phyloP scores from a whole-genome alignment of 2,329 filamentous ascomycete genomes.

The Beauveria rudraprayagi region DNA sequence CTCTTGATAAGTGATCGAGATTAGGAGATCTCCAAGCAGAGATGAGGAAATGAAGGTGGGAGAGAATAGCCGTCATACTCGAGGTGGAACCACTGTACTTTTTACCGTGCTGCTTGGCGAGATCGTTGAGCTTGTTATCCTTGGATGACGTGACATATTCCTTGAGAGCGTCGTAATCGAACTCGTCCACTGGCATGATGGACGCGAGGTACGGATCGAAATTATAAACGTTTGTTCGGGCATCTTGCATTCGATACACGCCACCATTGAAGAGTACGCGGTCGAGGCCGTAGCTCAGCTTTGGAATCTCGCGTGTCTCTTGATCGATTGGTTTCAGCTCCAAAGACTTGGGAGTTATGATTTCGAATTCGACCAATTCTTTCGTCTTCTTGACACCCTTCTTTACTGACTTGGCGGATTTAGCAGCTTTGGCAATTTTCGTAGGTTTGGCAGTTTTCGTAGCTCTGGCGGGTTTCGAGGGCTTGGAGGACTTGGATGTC shows the following conservation, averaged over 20 bases:
- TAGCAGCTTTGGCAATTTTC: neutral
- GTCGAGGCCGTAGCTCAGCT: constrained; percentile 67
- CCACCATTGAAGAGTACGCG: constrained; percentile 93
- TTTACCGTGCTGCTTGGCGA: constrained; percentile 58
- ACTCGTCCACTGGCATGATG: constrained; percentile 89
- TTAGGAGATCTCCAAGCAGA: constrained; percentile 75
- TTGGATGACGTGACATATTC: constrained; percentile 87
- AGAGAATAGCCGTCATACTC: constrained; percentile 82
- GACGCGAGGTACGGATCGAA: constrained; percentile 90
- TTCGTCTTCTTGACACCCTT: neutral
- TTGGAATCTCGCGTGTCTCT: constrained; percentile 40
- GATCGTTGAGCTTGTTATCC: constrained; percentile 61
- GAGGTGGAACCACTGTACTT: constrained; percentile 94
- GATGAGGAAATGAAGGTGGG: constrained; percentile 88
- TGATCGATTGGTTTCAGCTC: constrained; percentile 25
- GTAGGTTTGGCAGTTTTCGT: too few relatives aligned
- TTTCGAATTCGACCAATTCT: constrained; percentile 20
- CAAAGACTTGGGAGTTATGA: constrained; percentile 20
- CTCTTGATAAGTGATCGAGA: constrained; percentile 54
- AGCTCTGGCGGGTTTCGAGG: too few relatives aligned
- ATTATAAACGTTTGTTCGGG: constrained; percentile 81
- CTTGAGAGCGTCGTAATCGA: constrained; percentile 81
- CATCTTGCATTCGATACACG: constrained; percentile 86
- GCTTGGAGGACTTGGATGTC: too few relatives aligned
- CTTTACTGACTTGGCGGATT: neutral